Percentiles rank a stretch among this genome's conserved stretches.
phyloP scores from a whole-genome alignment of 208 protist genomes.

The Lotmaria passim region DNA sequence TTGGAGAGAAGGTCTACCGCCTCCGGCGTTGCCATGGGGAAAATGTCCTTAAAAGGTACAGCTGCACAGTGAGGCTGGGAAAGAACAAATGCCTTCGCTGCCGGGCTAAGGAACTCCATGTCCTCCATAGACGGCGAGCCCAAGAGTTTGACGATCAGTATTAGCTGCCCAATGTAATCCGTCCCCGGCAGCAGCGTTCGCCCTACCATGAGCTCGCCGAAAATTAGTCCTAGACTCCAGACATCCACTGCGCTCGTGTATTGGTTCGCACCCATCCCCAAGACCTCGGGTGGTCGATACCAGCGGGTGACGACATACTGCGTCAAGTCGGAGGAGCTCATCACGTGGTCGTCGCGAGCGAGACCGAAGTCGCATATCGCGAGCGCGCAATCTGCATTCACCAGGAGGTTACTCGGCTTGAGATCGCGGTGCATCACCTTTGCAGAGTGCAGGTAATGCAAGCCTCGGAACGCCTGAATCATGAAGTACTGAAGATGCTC shows the following conservation, averaged over 20 bases:
- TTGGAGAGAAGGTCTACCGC: constrained; percentile 94
- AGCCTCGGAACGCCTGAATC: constrained; percentile 96
- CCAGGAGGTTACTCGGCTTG: constrained; percentile 95
- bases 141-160: constrained; percentile 84
- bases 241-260: constrained; percentile 98
- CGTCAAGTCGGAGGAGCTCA: constrained; percentile 85
- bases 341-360: constrained; percentile 79
- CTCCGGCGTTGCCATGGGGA: constrained; percentile 93
- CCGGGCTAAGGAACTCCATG: constrained; percentile 89
- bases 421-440: constrained; percentile 98
- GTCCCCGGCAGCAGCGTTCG: constrained; percentile 94
- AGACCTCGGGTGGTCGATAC: constrained; percentile 99
- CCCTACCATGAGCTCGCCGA: constrained; percentile 98
- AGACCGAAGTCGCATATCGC: constrained; percentile 95
- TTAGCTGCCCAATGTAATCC: constrained; percentile 88
- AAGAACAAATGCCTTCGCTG: constrained; percentile 74
- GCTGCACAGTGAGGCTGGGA: constrained; percentile 56
- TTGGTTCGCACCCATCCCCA: constrained; percentile 86
- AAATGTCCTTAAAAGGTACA: constrained; percentile 79
- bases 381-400: constrained; percentile 95
- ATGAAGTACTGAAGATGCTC: constrained; percentile 99
- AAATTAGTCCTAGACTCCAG: constrained; percentile 97
- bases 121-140: constrained; percentile 76
- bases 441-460: constrained; percentile 97
- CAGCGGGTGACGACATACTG: constrained; percentile 98